Percentiles rank a stretch among this genome's conserved stretches.
These are phyloP conservation scores for Phytophthora palmivora DNA, from an alignment of 352 stramenopile genomes.

Conservation along the genomic window DNA sequence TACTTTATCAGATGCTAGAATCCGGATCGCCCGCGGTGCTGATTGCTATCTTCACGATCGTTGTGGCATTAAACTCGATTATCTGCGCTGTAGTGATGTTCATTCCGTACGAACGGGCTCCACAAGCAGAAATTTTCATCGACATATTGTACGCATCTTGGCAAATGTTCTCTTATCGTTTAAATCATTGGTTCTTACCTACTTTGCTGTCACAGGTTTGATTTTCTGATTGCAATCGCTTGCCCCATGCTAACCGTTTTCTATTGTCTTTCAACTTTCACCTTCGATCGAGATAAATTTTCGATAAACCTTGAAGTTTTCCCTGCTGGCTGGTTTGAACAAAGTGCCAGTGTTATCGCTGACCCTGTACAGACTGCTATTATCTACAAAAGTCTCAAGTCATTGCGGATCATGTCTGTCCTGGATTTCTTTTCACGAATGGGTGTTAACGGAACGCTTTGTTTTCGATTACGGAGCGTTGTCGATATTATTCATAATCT, in stretches of 20 bases:
- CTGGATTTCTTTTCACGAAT: slow-evolving; percentile 40
- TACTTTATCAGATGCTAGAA: slow-evolving; percentile 38
- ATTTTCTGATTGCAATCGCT: slow-evolving; percentile 17
- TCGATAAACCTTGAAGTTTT: slow-evolving; percentile 35
- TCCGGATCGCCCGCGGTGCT: slow-evolving; percentile 18
- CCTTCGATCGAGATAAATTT: slow-evolving; percentile 28
- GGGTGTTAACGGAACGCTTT: slow-evolving; percentile 37
- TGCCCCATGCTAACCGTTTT: slow-evolving; percentile 34
- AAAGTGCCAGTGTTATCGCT: slow-evolving; percentile 25
- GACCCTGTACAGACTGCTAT: slow-evolving; percentile 31
- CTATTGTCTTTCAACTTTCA: slow-evolving; percentile 33
- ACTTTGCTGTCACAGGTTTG: background rate
- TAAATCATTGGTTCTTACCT: background rate
- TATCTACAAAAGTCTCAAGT: slow-evolving; percentile 41
- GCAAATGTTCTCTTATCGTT: background rate
- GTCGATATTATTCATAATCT: slow-evolving; percentile 15
- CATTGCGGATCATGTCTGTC: slow-evolving; percentile 36
- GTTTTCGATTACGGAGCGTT: slow-evolving; percentile 18
- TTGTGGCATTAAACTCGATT: slow-evolving; percentile 29
- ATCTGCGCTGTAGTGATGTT: slow-evolving; percentile 27
- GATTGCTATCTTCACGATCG: slow-evolving; percentile 19
- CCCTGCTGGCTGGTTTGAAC: slow-evolving; percentile 32
- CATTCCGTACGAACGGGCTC: slow-evolving; percentile 13
- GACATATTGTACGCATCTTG: slow-evolving; percentile 38
- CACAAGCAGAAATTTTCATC: slow-evolving; percentile 23